These are phyloP conservation scores for Xylaria digitata DNA, from an alignment of 2,329 filamentous ascomycete species.

Conservation along the genomic window DNA sequence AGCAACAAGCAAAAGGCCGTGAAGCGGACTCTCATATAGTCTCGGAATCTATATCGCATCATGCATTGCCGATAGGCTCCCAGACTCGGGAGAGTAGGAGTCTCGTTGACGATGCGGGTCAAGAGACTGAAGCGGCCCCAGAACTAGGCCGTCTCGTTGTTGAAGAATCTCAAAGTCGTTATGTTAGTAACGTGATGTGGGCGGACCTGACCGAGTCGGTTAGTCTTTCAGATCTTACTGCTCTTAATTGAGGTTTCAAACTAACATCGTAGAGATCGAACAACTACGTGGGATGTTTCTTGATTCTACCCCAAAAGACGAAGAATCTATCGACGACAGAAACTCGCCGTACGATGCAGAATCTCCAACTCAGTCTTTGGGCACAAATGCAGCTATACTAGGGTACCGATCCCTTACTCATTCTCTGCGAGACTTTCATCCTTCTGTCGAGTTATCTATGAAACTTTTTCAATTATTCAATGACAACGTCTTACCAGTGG, in stretches of 20 bases:
- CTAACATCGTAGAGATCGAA: conserved; percentile 39
- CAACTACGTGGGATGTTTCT: conserved; percentile 43
- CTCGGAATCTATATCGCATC: conserved; percentile 1
- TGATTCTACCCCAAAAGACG: conserved; percentile 27
- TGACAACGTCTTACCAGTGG: conserved; percentile 46
- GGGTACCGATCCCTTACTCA: conserved; percentile 44
- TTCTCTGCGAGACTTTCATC: conserved; percentile 44
- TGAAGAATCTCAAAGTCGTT: conserved; percentile 39
- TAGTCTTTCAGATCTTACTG: conserved; percentile 20
- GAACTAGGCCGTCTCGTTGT: conserved; percentile 38
- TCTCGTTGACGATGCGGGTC: conserved; percentile 10
- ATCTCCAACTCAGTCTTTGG: background rate
- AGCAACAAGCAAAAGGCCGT: conserved; percentile 33
- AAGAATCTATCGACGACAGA: conserved; percentile 24
- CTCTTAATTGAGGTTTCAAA: background rate
- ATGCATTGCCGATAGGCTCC: background rate
- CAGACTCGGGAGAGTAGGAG: background rate
- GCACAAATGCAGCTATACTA: conserved; percentile 43
- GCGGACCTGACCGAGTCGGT: conserved; percentile 49
- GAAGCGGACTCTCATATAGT: conserved; percentile 10
- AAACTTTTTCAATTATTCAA: conserved; percentile 43
- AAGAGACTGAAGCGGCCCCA: conserved; percentile 3
- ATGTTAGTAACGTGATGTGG: conserved; percentile 46
- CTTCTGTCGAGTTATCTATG: conserved; percentile 42
- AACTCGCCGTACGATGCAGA: conserved; percentile 25